phyloP scores from a whole-genome alignment of 805 yeast genomes.

The Saccharomycopsis fodiens region DNA sequence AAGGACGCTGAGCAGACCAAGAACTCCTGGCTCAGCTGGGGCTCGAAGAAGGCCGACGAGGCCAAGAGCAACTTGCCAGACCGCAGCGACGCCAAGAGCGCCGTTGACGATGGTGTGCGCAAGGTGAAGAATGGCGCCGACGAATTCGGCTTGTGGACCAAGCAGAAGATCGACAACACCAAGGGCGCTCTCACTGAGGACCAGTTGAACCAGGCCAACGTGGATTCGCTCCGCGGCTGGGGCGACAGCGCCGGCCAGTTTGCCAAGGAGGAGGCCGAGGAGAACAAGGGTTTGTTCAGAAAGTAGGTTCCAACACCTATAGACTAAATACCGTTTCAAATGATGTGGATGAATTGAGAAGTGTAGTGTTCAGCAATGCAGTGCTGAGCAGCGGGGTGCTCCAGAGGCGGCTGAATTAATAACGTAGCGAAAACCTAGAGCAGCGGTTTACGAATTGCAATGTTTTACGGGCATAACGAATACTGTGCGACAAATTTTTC shows the following conservation, averaged over 20 bases:
- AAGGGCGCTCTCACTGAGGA: constrained; percentile 26
- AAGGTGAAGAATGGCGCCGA: constrained; percentile 18
- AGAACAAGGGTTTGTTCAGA: too few species aligned
- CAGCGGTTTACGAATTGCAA: too few species aligned
- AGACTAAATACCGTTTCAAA: too few species aligned
- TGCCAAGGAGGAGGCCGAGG: constrained; percentile 35
- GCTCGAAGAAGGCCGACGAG: constrained; percentile 12
- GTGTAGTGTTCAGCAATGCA: too few species aligned
- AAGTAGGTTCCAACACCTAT: too few species aligned
- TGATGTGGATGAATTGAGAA: too few species aligned
- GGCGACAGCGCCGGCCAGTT: constrained; percentile 37
- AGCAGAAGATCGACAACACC: constrained; percentile 20
- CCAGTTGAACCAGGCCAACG: constrained; percentile 29
- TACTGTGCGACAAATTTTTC: too few species aligned
- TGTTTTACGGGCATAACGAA: too few species aligned
- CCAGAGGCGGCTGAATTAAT: too few species aligned
- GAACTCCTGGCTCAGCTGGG: constrained; percentile 32
- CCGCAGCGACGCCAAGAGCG: constrained; percentile 2
- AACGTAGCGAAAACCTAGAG: too few species aligned
- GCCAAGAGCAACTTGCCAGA: neutral
- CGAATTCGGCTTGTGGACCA: constrained; percentile 14
- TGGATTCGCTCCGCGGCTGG: constrained; percentile 37
- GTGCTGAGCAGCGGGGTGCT: too few species aligned
- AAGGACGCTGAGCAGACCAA: constrained; percentile 23
- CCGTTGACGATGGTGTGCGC: constrained; percentile 13